These are phyloP conservation scores for Cymbopogon flexuosus DNA, from an alignment of 202 grass and related monocot genomes.

Conservation along the genomic window DNA sequence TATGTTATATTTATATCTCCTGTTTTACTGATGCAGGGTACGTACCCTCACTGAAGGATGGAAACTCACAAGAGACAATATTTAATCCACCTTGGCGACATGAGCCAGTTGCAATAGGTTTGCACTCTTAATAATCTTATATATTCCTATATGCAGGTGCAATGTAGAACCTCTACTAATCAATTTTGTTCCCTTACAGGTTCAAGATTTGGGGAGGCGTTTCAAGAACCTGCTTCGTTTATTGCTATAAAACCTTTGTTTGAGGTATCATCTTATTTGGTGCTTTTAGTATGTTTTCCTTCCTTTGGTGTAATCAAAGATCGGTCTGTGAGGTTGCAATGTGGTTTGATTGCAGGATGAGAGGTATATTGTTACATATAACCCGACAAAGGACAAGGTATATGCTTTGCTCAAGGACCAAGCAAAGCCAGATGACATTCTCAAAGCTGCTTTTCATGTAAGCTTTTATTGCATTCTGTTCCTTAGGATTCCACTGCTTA, in stretches of 20 bases:
- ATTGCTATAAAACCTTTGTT: conserved; percentile 74
- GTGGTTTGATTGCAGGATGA: conserved; percentile 54
- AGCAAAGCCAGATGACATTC: conserved; percentile 91
- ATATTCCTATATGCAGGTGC: background rate
- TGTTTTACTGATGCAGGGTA: conserved; percentile 49
- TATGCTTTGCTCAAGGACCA: conserved; percentile 97
- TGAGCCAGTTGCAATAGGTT: conserved; percentile 79
- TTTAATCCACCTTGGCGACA: conserved; percentile 89
- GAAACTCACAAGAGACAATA: conserved; percentile 84
- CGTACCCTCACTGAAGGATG: conserved; percentile 87
- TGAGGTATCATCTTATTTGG: conserved; percentile 45
- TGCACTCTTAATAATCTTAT: background rate
- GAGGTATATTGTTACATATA: conserved; percentile 94
- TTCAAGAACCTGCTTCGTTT: conserved; percentile 90
- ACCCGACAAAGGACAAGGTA: conserved; percentile 91
- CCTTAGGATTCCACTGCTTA: conserved; percentile 1
- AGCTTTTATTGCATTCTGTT: conserved; percentile 20
- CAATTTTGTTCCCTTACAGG: conserved; percentile 37
- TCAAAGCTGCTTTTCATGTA: conserved; percentile 97
- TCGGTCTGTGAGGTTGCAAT: background rate
- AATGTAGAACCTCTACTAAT: background rate
- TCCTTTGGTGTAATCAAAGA: conserved; percentile 9
- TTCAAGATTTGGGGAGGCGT: conserved; percentile 90
- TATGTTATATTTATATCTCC: conserved; percentile 29
- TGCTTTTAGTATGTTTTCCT: background rate